phyloP scores from a whole-genome alignment of 1,284 basidiomycete species.

The Microstroma glucosiphilum region DNA sequence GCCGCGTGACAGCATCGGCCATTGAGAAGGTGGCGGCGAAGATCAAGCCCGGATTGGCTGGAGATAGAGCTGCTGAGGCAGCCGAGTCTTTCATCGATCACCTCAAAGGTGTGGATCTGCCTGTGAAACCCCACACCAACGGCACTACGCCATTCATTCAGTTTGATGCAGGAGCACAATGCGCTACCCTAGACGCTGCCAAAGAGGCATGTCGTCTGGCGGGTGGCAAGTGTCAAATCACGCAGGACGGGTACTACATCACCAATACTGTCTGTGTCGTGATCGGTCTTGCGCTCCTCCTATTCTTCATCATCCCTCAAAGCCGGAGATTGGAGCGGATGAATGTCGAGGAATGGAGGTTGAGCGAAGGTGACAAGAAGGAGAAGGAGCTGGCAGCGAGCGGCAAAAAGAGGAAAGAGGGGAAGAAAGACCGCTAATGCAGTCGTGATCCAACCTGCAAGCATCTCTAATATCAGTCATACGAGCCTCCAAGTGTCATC shows the following conservation, averaged over 20 bases:
- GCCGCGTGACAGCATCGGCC: constrained; percentile 12
- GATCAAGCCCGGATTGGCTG: neutral
- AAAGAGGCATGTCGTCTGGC: constrained; percentile 70
- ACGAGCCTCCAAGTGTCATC: no score
- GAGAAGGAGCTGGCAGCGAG: neutral
- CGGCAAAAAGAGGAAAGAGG: neutral
- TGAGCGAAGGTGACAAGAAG: constrained; percentile 15
- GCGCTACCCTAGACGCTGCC: constrained; percentile 54
- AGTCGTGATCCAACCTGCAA: neutral
- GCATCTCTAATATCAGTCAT: neutral
- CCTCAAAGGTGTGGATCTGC: neutral
- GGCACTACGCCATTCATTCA: neutral
- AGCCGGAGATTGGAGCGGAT: constrained; percentile 69
- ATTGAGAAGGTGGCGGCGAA: neutral
- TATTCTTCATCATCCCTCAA: constrained; percentile 75
- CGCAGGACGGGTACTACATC: constrained; percentile 86
- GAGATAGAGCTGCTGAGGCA: neutral
- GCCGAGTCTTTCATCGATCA: neutral
- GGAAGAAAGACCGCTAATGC: constrained; percentile 1
- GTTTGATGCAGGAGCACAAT: neutral
- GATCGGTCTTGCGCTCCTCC: constrained; percentile 64
- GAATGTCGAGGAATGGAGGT: constrained; percentile 35
- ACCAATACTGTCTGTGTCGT: constrained; percentile 72
- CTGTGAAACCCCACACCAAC: neutral
- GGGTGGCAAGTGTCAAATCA: constrained; percentile 72